phyloP scores from a whole-genome alignment of 345 rosid species.

The Pistacia vera region DNA sequence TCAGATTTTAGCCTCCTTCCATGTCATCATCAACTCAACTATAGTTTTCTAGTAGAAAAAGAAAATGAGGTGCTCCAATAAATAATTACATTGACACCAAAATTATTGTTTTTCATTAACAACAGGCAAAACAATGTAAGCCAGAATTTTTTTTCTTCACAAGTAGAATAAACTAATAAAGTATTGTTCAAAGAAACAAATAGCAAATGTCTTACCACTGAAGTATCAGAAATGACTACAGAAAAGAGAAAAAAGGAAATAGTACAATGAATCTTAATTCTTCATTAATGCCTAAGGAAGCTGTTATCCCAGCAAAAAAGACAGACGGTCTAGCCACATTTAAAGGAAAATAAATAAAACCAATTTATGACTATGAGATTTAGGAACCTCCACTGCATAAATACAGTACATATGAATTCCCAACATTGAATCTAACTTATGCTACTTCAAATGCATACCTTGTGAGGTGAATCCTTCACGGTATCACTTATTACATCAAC shows the following conservation, averaged over 20 bases:
- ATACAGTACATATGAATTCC: background rate
- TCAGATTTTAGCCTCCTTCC: background rate
- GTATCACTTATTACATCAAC: constrained; percentile 40
- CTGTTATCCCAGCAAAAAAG: background rate
- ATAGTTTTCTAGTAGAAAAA: background rate
- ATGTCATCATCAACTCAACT: background rate
- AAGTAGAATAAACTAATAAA: no score
- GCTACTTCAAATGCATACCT: constrained; percentile 44
- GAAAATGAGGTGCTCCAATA: background rate
- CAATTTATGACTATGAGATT: background rate
- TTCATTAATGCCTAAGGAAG: constrained; percentile 1
- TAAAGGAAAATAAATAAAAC: constrained; percentile 4
- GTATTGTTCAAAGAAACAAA: no score
- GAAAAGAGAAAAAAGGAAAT: background rate
- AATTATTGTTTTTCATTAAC: background rate
- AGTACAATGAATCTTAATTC: background rate
- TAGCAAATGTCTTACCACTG: background rate
- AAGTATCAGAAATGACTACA: background rate
- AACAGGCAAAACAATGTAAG: constrained; percentile 8
- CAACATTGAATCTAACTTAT: background rate
- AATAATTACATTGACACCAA: background rate
- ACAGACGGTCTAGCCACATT: background rate
- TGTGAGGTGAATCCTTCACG: constrained; percentile 72
- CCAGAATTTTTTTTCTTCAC: background rate
- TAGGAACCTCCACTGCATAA: background rate